Evolutionary conservation across 164 flowering plant species (phyloP), one percentile per base, ranked within the genome.

Genomic region (Dillenia suffruticosa): DNA sequence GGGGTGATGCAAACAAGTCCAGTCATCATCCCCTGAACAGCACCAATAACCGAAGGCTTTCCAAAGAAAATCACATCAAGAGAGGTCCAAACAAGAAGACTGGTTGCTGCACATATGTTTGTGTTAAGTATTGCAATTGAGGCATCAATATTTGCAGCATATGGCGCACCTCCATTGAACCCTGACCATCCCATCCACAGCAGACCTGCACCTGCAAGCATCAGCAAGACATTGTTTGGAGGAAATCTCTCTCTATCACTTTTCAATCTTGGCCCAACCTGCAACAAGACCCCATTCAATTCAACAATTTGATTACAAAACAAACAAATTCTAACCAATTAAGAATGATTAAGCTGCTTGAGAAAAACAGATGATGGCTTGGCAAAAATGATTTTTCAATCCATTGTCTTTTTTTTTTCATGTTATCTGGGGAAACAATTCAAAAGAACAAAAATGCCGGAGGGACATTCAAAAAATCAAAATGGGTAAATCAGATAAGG

Each of bases 161-260:
- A 77, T 8, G 81, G 78, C 26, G 62, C 81, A 10, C 81, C 81
- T 10, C 78, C 78, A 40, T 77, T 77, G 65, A 77, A 77, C 2
- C 78, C 81, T 5, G 78, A 68, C 81, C 81, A 77, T 4, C 81
- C 81, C 81, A 77, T 74, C 81, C 81, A 77, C 43, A 77, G 13
- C 16, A 77, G 52, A 10, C 81, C 81, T 0, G 77, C 81, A 1
- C 81, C 81, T 0, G 77, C 76, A 47, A 74, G 24, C 67, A 59
- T 69, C 26, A 77, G 19, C 54, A 74, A 40, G 5, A 74, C 65
- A 40, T 77, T 77, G 76, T 77, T 77, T 1, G 81, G 80, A 5
- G 80, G 77, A 16, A 77, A 77, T 46, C 77, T 71, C 49, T 73
- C 77, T 14, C 80, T 46, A 49, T 77, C 81, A 44, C 63, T 62